Evolutionary conservation across 1,284 basidiomycete genomes (phyloP).

Genomic region (Cystobasidium sp.): DNA sequence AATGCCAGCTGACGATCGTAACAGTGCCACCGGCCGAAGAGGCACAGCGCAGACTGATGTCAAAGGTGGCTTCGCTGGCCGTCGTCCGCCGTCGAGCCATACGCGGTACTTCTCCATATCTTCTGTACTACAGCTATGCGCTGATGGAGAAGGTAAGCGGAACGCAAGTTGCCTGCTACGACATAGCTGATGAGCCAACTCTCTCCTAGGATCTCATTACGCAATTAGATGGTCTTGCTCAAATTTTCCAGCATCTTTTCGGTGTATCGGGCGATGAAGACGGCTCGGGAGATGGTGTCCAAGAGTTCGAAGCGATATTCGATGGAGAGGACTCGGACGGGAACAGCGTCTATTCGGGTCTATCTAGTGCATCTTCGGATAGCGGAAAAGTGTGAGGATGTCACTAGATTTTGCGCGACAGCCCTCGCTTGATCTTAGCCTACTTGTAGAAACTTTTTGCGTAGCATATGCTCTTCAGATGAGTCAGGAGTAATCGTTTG

Average conservation of each 20-base stretch:
- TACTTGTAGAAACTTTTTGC: too few species aligned
- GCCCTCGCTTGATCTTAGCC: too few species aligned
- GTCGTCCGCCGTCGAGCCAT: slow-evolving; percentile 71
- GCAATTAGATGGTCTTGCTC: slow-evolving; percentile 78
- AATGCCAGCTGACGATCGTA: not conserved
- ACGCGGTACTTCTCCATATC: slow-evolving; percentile 69
- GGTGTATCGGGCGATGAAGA: slow-evolving; percentile 63
- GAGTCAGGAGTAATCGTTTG: not conserved
- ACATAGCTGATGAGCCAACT: slow-evolving; percentile 37
- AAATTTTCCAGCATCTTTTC: slow-evolving; percentile 79
- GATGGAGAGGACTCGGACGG: not conserved
- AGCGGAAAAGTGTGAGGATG: not conserved
- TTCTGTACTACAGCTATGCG: slow-evolving; percentile 92
- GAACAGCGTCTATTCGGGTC: not conserved
- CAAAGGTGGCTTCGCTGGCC: slow-evolving; percentile 79
- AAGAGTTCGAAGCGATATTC: slow-evolving; percentile 49
- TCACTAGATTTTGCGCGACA: not conserved
- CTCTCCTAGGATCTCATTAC: slow-evolving; percentile 73
- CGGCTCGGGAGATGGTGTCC: slow-evolving; percentile 41
- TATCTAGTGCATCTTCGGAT: slow-evolving; percentile 1
- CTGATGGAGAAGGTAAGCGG: slow-evolving; percentile 71
- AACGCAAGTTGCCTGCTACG: not conserved
- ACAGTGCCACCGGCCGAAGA: slow-evolving; percentile 81
- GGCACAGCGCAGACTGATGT: slow-evolving; percentile 77
- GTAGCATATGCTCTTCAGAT: too few species aligned